Evolutionary conservation across 441 rosid species (phyloP).

Genomic region (Populus hybrid): DNA sequence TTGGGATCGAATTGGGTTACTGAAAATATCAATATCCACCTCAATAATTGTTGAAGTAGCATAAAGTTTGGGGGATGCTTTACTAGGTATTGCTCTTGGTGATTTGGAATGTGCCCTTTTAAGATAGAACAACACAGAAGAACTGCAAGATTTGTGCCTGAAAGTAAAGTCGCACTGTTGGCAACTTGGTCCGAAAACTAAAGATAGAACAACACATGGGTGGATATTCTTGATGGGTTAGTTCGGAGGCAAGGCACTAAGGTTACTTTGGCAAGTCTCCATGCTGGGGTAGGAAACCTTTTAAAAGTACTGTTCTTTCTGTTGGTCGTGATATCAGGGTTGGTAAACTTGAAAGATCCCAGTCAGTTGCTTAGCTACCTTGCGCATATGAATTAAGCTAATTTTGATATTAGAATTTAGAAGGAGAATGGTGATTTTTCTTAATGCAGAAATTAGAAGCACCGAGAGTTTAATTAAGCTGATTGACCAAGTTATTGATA

Average conservation of each 20-base stretch:
- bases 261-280: constrained; percentile 6
- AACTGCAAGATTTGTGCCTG: constrained; percentile 9
- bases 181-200: constrained; percentile 19
- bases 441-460: too few species aligned
- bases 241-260: neutral
- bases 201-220: constrained; percentile 10
- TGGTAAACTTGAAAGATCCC: neutral
- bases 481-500: neutral
- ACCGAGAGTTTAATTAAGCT: neutral
- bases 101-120: neutral
- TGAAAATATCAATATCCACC: constrained; percentile 10
- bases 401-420: too few species aligned
- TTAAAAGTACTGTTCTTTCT: constrained; percentile 7
- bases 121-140: constrained; percentile 8
- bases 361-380: constrained; percentile 7
- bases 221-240: constrained; percentile 1
- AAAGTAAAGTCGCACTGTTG: neutral
- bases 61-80: constrained; percentile 13
- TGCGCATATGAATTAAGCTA: neutral
- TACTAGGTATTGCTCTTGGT: neutral
- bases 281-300: constrained; percentile 1
- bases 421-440: neutral
- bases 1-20: constrained; percentile 2
- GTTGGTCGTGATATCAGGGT: neutral
- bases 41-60: constrained; percentile 17